Percentiles rank a stretch among this genome's conserved stretches.
These are phyloP conservation scores for Marvania coccoides DNA, from an alignment of 139 green algal species.

Conservation along the genomic window DNA sequence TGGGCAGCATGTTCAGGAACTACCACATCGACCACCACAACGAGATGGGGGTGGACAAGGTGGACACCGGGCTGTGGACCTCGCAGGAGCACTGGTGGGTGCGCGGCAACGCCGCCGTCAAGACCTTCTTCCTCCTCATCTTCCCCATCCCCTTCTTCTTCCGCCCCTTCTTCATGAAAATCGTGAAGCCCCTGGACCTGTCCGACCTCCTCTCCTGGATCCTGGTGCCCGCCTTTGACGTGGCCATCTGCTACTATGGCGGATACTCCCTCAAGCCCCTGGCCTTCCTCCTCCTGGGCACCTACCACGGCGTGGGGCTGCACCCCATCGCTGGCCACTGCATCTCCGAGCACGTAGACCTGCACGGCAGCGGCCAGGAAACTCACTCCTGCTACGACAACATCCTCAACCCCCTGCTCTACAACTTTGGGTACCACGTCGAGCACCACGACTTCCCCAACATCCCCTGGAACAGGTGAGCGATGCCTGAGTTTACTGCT, in stretches of 20 bases:
- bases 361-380: neutral
- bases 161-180: neutral
- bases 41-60: neutral
- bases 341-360: neutral
- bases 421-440: neutral
- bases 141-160: neutral
- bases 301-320: neutral
- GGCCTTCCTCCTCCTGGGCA: neutral
- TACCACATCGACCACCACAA: neutral
- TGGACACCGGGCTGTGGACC: neutral
- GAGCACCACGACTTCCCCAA: neutral
- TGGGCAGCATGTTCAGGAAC: neutral
- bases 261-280: neutral
- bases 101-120: neutral
- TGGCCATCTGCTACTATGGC: neutral
- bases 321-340: neutral
- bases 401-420: neutral
- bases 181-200: neutral
- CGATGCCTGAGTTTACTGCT: neutral
- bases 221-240: neutral
- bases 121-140: neutral
- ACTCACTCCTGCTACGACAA: neutral
- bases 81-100: neutral
- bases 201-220: neutral
- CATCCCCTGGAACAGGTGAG: neutral